A percentile compares a stretch with the other conserved stretches of the same genome.
Evolutionary conservation across 2,329 filamentous ascomycete genomes (phyloP).

Genomic region (Colletotrichum eremochloae): DNA sequence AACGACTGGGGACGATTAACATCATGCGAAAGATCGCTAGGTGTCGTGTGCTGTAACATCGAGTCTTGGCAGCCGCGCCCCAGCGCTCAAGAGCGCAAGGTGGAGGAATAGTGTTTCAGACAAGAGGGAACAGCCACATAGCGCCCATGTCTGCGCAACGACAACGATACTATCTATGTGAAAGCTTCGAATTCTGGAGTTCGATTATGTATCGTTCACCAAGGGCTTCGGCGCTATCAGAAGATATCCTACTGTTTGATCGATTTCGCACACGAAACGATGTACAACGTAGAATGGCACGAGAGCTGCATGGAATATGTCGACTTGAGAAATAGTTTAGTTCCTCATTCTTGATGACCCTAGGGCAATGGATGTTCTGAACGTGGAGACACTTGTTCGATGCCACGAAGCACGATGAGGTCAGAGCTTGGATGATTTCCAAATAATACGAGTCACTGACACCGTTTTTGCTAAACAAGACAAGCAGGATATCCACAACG

Average conservation of each 20-base stretch:
- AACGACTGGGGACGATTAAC: not conserved
- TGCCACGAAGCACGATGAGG: not conserved
- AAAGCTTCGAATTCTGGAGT: fast-evolving
- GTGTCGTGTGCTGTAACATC: not conserved
- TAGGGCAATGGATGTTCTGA: fast-evolving
- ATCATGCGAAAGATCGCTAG: not conserved
- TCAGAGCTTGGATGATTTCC: not conserved
- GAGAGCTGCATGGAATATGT: not conserved
- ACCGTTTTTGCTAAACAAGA: not conserved
- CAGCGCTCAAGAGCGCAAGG: not conserved
- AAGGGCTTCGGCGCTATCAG: not conserved
- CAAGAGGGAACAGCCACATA: not conserved
- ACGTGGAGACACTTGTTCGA: too few species aligned
- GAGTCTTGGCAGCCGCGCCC: not conserved
- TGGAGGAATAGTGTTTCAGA: not conserved
- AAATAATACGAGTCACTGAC: not conserved
- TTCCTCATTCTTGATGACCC: not conserved
- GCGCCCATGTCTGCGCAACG: not conserved
- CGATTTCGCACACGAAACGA: not conserved
- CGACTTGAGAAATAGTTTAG: not conserved
- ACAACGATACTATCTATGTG: not conserved
- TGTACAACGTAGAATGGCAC: not conserved
- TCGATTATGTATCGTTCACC: too few species aligned
- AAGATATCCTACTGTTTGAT: not conserved
- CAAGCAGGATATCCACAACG: not conserved